Percentiles rank a stretch among this genome's conserved stretches.
Evolutionary conservation across 2,329 filamentous ascomycete genomes (phyloP).

Genomic region (Arthrobotrys sphaeroides): DNA sequence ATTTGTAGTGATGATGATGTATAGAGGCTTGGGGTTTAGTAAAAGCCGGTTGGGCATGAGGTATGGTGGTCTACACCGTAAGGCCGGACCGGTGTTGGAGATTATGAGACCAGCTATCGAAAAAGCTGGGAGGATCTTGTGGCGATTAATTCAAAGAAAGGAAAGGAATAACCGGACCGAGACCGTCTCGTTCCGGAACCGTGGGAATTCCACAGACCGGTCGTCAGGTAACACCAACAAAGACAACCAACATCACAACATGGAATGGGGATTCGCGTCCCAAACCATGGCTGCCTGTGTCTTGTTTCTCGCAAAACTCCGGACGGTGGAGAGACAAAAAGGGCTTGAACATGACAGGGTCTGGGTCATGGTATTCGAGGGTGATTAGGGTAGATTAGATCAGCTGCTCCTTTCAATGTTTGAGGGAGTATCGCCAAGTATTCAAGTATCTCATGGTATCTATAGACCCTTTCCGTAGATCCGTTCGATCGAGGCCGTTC

Average conservation of each 20-base stretch:
- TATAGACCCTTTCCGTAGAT: neutral
- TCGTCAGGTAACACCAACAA: too few relatives aligned
- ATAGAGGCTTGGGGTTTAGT: too few relatives aligned
- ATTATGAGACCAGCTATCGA: too few relatives aligned
- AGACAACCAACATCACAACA: neutral
- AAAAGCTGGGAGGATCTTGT: too few relatives aligned
- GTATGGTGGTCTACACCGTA: too few relatives aligned
- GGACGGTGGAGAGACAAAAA: neutral
- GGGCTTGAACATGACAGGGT: neutral
- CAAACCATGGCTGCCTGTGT: neutral
- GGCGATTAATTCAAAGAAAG: too few relatives aligned
- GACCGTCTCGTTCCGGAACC: constrained; percentile 6
- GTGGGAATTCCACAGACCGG: neutral
- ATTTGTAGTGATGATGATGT: neutral
- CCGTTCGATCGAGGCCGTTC: neutral
- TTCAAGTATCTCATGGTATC: too few relatives aligned
- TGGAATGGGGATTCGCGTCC: neutral
- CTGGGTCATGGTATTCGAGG: too few relatives aligned
- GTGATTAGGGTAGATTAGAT: too few relatives aligned
- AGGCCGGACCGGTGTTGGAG: too few relatives aligned
- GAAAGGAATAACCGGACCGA: neutral
- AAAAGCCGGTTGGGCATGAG: too few relatives aligned
- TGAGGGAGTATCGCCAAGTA: too few relatives aligned
- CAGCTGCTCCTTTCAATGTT: neutral
- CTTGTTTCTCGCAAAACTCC: constrained; percentile 7